A percentile compares a stretch with the other conserved stretches of the same genome.
Evolutionary conservation across 179 eudicot species (phyloP).

Genomic region (Sideroxylon spinosum): DNA sequence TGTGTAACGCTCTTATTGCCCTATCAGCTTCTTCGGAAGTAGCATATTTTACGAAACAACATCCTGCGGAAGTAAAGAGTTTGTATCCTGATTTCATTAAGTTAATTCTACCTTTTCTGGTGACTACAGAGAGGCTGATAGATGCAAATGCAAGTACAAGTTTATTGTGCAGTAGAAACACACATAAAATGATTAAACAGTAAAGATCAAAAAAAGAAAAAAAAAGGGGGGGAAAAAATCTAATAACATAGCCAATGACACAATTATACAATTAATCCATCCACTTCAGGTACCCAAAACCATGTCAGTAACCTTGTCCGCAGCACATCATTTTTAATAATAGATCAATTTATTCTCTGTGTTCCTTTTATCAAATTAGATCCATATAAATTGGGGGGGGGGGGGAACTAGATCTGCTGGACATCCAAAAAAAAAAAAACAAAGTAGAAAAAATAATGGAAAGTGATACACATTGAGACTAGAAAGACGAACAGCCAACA

Average conservation of each 20-base stretch:
- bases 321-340: background rate
- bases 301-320: background rate
- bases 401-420: too few species aligned
- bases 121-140: slow-evolving; percentile 2
- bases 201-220: background rate
- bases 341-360: background rate
- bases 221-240: too few species aligned
- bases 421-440: background rate
- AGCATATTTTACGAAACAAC: slow-evolving; percentile 92
- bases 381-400: too few species aligned
- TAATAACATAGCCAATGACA: too few species aligned
- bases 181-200: background rate
- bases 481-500: background rate
- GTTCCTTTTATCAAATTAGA: background rate
- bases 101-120: slow-evolving; percentile 6
- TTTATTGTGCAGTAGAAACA: background rate
- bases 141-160: slow-evolving; percentile 6
- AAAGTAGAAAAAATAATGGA: background rate
- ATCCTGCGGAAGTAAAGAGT: slow-evolving; percentile 72
- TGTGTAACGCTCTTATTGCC: slow-evolving; percentile 85
- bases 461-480: too few species aligned
- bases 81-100: slow-evolving; percentile 28
- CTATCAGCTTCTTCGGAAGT: slow-evolving; percentile 91
- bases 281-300: background rate
- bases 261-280: too few species aligned